Conservation (phyloP, 1,284 basidiomycete species). For the Moesziomyces antarcticus region DNA sequence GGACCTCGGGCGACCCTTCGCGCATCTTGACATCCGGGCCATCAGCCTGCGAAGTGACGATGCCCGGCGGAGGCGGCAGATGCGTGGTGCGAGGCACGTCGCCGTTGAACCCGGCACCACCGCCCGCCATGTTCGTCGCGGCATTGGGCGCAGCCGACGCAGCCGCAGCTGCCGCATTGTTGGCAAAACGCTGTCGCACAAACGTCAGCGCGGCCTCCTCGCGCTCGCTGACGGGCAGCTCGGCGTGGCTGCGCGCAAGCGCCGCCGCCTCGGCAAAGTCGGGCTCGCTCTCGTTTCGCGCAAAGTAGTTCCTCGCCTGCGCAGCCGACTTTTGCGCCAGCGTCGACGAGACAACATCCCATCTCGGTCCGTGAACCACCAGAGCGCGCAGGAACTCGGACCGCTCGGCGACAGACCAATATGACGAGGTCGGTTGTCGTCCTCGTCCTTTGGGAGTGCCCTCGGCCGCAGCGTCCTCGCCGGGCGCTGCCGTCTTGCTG, state of each 20-base stretch:
- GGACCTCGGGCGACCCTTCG: slow-evolving; percentile 30
- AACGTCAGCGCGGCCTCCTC: slow-evolving; percentile 42
- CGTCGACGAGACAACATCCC: slow-evolving; percentile 78
- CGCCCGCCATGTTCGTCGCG: background rate
- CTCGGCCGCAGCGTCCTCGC: slow-evolving; percentile 26
- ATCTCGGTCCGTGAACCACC: slow-evolving; percentile 78
- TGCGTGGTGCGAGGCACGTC: slow-evolving; percentile 14
- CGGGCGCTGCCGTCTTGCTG: slow-evolving; percentile 27
- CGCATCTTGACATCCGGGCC: slow-evolving; percentile 18
- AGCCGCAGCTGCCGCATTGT: slow-evolving; percentile 9
- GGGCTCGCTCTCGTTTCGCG: slow-evolving; percentile 57
- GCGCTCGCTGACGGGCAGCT: slow-evolving; percentile 42
- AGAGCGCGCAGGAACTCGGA: slow-evolving; percentile 76
- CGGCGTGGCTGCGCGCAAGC: slow-evolving; percentile 51
- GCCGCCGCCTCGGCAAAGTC: slow-evolving; percentile 61
- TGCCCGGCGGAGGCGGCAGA: slow-evolving; percentile 33
- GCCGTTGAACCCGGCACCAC: slow-evolving; percentile 1
- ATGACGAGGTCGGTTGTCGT: slow-evolving; percentile 67
- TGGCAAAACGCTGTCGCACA: slow-evolving; percentile 38
- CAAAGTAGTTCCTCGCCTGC: slow-evolving; percentile 79
- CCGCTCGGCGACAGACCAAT: slow-evolving; percentile 73
- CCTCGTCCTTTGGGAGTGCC: slow-evolving; percentile 37
- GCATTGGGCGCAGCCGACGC: slow-evolving; percentile 1
- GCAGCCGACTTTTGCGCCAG: slow-evolving; percentile 82
- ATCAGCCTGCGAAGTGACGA: slow-evolving; percentile 13